Conservation (phyloP, 371 early-diverging fungal genomes). For the Catenaria anguillulae region DNA sequence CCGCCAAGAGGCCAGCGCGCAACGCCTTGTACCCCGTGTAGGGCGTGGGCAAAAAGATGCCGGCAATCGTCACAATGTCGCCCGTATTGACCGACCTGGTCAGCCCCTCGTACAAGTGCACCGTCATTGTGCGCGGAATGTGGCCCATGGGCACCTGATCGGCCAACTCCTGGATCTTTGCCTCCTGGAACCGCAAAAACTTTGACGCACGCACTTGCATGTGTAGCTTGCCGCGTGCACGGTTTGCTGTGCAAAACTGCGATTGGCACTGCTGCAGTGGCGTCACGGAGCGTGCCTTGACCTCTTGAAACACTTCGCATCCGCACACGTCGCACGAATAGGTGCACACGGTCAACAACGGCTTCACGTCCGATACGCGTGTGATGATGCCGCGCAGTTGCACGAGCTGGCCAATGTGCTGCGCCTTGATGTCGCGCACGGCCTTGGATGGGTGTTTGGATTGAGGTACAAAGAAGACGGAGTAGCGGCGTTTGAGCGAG, state of each 20-base stretch:
- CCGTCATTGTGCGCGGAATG: conserved; percentile 89
- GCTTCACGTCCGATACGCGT: conserved; percentile 92
- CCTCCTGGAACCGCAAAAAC: conserved; percentile 89
- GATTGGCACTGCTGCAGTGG: conserved; percentile 84
- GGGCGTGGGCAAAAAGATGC: conserved; percentile 89
- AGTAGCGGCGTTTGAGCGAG: conserved; percentile 71
- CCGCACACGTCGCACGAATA: conserved; percentile 97
- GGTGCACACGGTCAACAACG: conserved; percentile 77
- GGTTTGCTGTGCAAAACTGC: conserved; percentile 68
- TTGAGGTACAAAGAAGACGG: conserved; percentile 16
- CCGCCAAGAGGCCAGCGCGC: conserved; percentile 88
- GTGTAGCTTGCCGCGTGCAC: conserved; percentile 70
- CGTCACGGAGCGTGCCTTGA: conserved; percentile 61
- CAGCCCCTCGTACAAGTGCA: conserved; percentile 71
- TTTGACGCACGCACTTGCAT: conserved; percentile 92
- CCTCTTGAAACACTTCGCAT: conserved; percentile 93
- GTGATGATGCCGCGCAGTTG: conserved; percentile 92
- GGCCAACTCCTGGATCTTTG: conserved; percentile 87
- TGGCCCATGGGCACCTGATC: conserved; percentile 98
- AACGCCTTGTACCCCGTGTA: conserved; percentile 86
- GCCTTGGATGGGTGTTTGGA: conserved; percentile 33
- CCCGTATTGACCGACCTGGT: conserved; percentile 82
- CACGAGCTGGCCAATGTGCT: conserved; percentile 74
- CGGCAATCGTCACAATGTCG: conserved; percentile 73
- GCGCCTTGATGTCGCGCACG: conserved; percentile 77